Conservation (phyloP, 2,329 filamentous ascomycete genomes). For the Raffaelea albimanens region DNA sequence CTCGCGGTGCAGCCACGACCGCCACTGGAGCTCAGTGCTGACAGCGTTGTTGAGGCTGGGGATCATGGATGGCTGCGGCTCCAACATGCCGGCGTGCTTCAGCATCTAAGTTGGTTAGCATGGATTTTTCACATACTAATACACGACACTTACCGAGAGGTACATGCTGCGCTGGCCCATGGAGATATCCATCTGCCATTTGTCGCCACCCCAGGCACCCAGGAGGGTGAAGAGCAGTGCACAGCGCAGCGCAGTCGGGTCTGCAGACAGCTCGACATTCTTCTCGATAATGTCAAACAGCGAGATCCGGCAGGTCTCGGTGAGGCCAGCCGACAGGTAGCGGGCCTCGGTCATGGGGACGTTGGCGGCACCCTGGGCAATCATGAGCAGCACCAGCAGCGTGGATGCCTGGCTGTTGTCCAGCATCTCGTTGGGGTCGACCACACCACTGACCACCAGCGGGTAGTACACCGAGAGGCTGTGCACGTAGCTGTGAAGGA, state of each 20-base stretch:
- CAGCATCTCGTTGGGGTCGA: conserved; percentile 60
- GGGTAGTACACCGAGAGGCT: conserved; percentile 59
- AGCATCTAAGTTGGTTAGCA: conserved; percentile 41
- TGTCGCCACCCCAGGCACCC: conserved; percentile 65
- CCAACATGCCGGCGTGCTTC: conserved; percentile 58
- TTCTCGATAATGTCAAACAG: conserved; percentile 65
- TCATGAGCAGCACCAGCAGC: conserved; percentile 60
- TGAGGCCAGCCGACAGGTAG: conserved; percentile 55
- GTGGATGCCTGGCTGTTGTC: conserved; percentile 57
- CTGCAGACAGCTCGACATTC: conserved; percentile 57
- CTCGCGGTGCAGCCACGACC: conserved; percentile 56
- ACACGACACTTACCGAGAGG: conserved; percentile 40
- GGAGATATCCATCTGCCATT: conserved; percentile 69
- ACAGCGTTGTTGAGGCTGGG: conserved; percentile 32
- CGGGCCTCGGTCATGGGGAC: conserved; percentile 56
- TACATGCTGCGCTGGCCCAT: conserved; percentile 70
- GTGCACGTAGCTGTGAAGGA: conserved; percentile 56
- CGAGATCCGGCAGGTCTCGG: conserved; percentile 62
- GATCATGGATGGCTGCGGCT: conserved; percentile 36
- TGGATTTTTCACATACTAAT: not conserved
- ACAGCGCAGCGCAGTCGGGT: conserved; percentile 54
- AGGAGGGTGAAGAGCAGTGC: conserved; percentile 59
- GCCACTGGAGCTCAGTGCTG: conserved; percentile 46
- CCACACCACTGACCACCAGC: conserved; percentile 46
- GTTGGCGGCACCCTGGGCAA: conserved; percentile 59